Base-by-base conservation (phyloP, 139 green algal genomes). In the Limnomonas spitsbergensis region DNA sequence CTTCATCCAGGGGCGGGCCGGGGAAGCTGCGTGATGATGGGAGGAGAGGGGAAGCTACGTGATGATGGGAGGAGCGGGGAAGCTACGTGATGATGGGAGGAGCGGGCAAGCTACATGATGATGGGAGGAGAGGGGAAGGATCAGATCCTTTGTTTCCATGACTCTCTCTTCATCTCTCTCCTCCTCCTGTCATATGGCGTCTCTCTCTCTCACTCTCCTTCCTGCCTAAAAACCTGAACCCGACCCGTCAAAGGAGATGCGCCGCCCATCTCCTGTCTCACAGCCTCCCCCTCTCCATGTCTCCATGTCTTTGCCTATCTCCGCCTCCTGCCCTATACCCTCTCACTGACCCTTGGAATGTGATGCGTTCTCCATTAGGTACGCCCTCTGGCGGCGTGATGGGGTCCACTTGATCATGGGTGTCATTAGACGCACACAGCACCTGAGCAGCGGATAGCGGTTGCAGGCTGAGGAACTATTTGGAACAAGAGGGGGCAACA, bases 391-490 rank as follows among this genome's bases (percentile, higher is more conserved):
- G 95, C 26, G 92, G 89, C 0, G 77, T 78, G 2, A 98, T 83
- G 1, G 95, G 91, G 40, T 98, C 94, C 26, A 98, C 94, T 40
- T 88, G 47, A 20, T 85, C 79, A 78, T 97, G 91, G 0, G 76
- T 73, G 0, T 90, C 90, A 76, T 97, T 94, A n/a, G 89, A 95
- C 0, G 95, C 93, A 76, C 94, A 98, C 40, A 99, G 85, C 73
- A 92, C 88, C 88, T 90, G 54, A 32, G 34, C 38, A 73, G 1
- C 1, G 53, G 20, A n/a, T n/a, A n/a, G n/a, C n/a, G n/a, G n/a
- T n/a, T n/a, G n/a, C n/a, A n/a, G n/a, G n/a, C n/a, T n/a, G n/a
- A n/a, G n/a, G n/a, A n/a, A n/a, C n/a, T n/a, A n/a, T n/a, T n/a
- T n/a, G n/a, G n/a, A n/a, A n/a, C n/a, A n/a, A n/a, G n/a, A n/a